phyloP scores from a whole-genome alignment of 441 rosid genomes.

The Melianthus villosus region DNA sequence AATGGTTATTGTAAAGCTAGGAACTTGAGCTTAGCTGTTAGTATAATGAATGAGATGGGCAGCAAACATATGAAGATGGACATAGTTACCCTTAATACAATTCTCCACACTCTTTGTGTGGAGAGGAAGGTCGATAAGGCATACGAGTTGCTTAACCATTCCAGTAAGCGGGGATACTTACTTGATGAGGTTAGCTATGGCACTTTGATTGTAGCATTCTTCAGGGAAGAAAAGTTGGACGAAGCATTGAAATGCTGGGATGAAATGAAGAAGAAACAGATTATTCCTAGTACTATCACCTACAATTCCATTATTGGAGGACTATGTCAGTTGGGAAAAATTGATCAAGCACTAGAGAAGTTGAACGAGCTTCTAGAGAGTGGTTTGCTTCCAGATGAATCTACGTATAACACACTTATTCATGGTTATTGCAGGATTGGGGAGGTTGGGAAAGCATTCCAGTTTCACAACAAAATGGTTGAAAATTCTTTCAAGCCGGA shows the following conservation, averaged over 20 bases:
- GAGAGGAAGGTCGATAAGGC: constrained; percentile 54
- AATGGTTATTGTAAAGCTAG: constrained; percentile 47
- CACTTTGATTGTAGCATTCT: constrained; percentile 48
- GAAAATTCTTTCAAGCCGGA: constrained; percentile 55
- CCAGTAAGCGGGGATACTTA: constrained; percentile 49
- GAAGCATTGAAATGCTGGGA: constrained; percentile 51
- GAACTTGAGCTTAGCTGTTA: constrained; percentile 43
- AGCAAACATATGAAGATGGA: constrained; percentile 59
- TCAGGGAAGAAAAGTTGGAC: constrained; percentile 30
- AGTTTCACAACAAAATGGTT: constrained; percentile 54
- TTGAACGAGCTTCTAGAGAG: constrained; percentile 50
- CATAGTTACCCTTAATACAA: constrained; percentile 47
- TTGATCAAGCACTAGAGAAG: constrained; percentile 49
- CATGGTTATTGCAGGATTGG: constrained; percentile 62
- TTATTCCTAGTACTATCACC: constrained; percentile 47
- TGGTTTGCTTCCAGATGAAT: constrained; percentile 50
- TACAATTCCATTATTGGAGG: constrained; percentile 58
- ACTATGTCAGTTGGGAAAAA: constrained; percentile 46
- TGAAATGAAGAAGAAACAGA: constrained; percentile 56
- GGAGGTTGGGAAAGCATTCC: constrained; percentile 57
- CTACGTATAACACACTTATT: constrained; percentile 54
- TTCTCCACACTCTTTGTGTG: constrained; percentile 45
- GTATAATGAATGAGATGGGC: constrained; percentile 60
- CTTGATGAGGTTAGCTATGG: constrained; percentile 73
- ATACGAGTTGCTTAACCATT: constrained; percentile 29